These are phyloP conservation scores for Kurtzmaniella natalensis DNA, from an alignment of 1,139 yeast species.

Conservation along the genomic window DNA sequence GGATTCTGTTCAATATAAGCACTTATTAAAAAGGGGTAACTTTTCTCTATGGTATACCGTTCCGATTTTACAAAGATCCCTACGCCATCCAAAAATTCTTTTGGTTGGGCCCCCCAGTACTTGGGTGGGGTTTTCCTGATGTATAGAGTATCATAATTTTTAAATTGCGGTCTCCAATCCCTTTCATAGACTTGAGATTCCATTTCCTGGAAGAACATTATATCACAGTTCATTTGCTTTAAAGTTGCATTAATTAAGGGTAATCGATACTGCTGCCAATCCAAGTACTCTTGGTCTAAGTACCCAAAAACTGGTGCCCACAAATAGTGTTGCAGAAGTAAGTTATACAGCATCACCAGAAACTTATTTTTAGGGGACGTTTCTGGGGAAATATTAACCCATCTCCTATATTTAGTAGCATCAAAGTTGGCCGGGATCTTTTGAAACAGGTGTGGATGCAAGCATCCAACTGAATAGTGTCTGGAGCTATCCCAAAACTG, in stretches of 20 bases:
- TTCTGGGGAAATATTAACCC: slow-evolving; percentile 14
- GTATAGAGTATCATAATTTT: slow-evolving; percentile 42
- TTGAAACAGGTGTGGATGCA: slow-evolving; percentile 4
- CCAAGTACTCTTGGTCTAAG: slow-evolving; percentile 38
- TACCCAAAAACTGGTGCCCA: slow-evolving; percentile 55
- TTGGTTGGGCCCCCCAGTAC: slow-evolving; percentile 43
- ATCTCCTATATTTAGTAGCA: slow-evolving; percentile 20
- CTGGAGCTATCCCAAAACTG: too few species aligned
- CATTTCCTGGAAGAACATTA: slow-evolving; percentile 61
- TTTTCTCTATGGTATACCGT: slow-evolving; percentile 42
- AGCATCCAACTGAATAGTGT: background rate
- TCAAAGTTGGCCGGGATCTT: slow-evolving; percentile 13
- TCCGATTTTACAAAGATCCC: slow-evolving; percentile 45
- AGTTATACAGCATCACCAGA: slow-evolving; percentile 46
- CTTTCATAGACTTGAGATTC: slow-evolving; percentile 42
- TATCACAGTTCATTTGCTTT: slow-evolving; percentile 41
- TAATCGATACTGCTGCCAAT: slow-evolving; percentile 45
- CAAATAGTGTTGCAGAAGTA: slow-evolving; percentile 51
- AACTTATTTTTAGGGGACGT: slow-evolving; percentile 11
- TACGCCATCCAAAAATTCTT: slow-evolving; percentile 53
- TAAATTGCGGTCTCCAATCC: slow-evolving; percentile 35
- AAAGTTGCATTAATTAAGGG: slow-evolving; percentile 38
- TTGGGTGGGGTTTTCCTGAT: slow-evolving; percentile 44
- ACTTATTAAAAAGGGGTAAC: slow-evolving; percentile 38
- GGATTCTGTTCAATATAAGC: slow-evolving; percentile 26